Percentiles rank a stretch among this genome's conserved stretches.
These are phyloP conservation scores for Diaporthe australafricana DNA, from an alignment of 2,329 filamentous ascomycete species.

Conservation along the genomic window DNA sequence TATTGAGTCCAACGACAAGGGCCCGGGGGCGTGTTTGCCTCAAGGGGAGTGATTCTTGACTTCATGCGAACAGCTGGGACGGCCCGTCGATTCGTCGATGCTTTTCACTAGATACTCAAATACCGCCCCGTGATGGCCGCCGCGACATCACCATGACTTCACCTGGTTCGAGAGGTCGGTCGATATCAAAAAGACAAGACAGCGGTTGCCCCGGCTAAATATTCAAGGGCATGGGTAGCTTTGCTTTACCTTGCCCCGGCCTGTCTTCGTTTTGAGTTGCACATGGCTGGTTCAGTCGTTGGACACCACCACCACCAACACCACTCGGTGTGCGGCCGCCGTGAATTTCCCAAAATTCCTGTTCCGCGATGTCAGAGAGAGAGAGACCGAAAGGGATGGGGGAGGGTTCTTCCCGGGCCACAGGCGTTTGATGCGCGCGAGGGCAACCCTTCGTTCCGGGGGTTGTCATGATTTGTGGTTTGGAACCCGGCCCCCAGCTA, in stretches of 20 bases:
- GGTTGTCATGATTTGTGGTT: conserved; percentile 8
- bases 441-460: conserved; percentile 14
- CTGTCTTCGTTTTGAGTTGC: too few relatives aligned
- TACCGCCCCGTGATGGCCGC: neutral
- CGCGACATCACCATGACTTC: conserved; percentile 3
- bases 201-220: conserved; percentile 10
- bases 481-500: neutral
- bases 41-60: neutral
- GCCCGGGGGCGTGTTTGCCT: neutral
- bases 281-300: too few relatives aligned
- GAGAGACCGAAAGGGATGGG: neutral
- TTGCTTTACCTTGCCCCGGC: neutral
- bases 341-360: neutral
- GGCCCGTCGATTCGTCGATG: conserved; percentile 16
- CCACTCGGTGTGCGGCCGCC: neutral
- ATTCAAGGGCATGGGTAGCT: neutral
- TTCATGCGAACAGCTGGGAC: conserved; percentile 10
- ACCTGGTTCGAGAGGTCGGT: neutral
- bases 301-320: too few relatives aligned
- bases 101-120: neutral
- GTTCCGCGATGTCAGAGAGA: neutral
- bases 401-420: conserved; percentile 2
- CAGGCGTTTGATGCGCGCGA: conserved; percentile 12
- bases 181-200: neutral
- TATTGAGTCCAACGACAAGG: neutral